phyloP scores from a whole-genome alignment of 305 asterid genomes.

The Fraxinus baroniana region DNA sequence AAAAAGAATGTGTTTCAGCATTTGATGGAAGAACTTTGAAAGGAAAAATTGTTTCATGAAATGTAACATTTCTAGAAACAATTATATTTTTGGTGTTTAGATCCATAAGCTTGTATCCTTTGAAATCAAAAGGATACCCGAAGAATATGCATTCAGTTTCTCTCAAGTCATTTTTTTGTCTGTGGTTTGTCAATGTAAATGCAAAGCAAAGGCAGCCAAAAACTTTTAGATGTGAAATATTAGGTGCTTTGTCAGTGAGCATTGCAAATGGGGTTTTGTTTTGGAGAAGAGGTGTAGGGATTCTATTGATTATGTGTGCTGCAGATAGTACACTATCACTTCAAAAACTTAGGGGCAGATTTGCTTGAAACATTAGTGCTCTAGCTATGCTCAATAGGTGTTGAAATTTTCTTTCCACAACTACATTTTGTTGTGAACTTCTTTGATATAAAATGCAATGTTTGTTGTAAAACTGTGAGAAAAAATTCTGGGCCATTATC shows the following conservation, averaged over 20 bases:
- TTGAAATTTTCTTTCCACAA: not conserved
- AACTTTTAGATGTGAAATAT: too few species aligned
- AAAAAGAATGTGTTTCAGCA: not conserved
- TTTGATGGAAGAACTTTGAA: not conserved
- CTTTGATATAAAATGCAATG: not conserved
- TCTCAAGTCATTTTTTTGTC: not conserved
- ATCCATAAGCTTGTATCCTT: not conserved
- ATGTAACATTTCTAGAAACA: not conserved
- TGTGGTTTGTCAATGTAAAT: not conserved
- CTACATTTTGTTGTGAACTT: not conserved
- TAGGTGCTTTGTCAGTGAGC: not conserved
- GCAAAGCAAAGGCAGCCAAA: not conserved
- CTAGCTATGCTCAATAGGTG: not conserved
- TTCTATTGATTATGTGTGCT: not conserved
- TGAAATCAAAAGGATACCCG: not conserved
- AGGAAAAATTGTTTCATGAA: not conserved
- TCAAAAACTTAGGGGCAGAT: not conserved
- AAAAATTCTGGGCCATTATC: not conserved
- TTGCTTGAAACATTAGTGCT: not conserved
- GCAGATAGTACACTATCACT: not conserved
- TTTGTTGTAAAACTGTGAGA: not conserved
- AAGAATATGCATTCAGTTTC: not conserved
- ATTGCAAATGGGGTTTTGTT: not conserved
- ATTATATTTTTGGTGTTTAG: not conserved
- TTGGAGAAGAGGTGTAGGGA: not conserved